These are phyloP conservation scores for Meyerozyma elateridarum DNA, from an alignment of 1,139 yeast species.

Conservation along the genomic window DNA sequence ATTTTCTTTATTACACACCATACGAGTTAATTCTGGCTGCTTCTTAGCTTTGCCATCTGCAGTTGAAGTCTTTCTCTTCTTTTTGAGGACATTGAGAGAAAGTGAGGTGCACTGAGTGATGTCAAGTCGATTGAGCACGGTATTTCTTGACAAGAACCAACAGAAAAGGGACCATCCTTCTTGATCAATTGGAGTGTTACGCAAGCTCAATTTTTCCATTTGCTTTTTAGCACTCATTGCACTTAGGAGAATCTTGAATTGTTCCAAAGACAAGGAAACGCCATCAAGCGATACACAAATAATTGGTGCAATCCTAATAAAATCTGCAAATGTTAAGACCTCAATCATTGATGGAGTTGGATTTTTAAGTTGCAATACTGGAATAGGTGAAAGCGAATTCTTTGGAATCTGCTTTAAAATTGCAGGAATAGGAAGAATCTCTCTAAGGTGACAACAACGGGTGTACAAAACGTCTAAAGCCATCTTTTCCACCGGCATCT, in stretches of 20 bases:
- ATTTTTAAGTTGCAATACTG: slow-evolving; percentile 59
- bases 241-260: slow-evolving; percentile 57
- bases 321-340: slow-evolving; percentile 69
- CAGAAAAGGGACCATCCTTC: slow-evolving; percentile 71
- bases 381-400: slow-evolving; percentile 65
- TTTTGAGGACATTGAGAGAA: slow-evolving; percentile 52
- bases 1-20: slow-evolving; percentile 54
- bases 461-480: slow-evolving; percentile 65
- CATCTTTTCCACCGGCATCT: slow-evolving; percentile 39
- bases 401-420: slow-evolving; percentile 68
- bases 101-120: slow-evolving; percentile 68
- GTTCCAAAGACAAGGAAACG: slow-evolving; percentile 56
- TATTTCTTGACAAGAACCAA: slow-evolving; percentile 63
- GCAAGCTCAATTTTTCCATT: slow-evolving; percentile 60
- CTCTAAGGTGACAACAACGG: slow-evolving; percentile 70
- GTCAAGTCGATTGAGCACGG: slow-evolving; percentile 52
- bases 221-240: slow-evolving; percentile 58
- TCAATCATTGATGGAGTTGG: slow-evolving; percentile 75
- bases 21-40: slow-evolving; percentile 39
- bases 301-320: slow-evolving; percentile 68
- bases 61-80: slow-evolving; percentile 20
- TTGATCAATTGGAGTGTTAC: slow-evolving; percentile 64
- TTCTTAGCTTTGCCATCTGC: slow-evolving; percentile 17
- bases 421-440: slow-evolving; percentile 72
- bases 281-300: slow-evolving; percentile 69